These are phyloP conservation scores for Alternaria incomplexa DNA, from an alignment of 2,329 filamentous ascomycete species.

Conservation along the genomic window DNA sequence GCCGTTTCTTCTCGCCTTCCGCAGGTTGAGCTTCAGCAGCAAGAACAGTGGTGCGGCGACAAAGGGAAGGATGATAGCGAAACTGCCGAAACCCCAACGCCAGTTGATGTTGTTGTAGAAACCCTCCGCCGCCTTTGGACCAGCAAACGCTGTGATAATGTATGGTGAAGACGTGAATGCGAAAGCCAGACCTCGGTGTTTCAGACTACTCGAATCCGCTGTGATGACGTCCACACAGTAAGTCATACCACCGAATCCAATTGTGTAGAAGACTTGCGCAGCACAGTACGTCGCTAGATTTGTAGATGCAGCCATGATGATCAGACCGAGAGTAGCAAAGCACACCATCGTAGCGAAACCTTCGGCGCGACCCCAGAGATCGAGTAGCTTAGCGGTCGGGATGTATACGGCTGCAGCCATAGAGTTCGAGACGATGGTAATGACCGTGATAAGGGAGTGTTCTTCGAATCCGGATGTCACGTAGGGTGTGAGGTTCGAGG, in stretches of 20 bases:
- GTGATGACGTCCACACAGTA: slow-evolving; percentile 68
- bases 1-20: slow-evolving; percentile 63
- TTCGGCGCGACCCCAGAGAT: slow-evolving; percentile 49
- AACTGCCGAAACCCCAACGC: slow-evolving; percentile 72
- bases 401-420: slow-evolving; percentile 45
- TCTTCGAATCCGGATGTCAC: slow-evolving; percentile 40
- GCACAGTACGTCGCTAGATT: slow-evolving; percentile 52
- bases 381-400: slow-evolving; percentile 48
- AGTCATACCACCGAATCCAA: slow-evolving; percentile 67
- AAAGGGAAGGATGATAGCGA: slow-evolving; percentile 68
- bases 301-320: slow-evolving; percentile 69
- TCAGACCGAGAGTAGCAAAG: slow-evolving; percentile 51
- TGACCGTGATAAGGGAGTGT: slow-evolving; percentile 36
- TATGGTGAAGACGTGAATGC: slow-evolving; percentile 48
- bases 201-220: slow-evolving; percentile 53
- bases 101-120: slow-evolving; percentile 59
- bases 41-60: slow-evolving; percentile 63
- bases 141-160: slow-evolving; percentile 28
- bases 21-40: slow-evolving; percentile 58
- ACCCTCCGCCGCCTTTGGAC: slow-evolving; percentile 25
- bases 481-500: slow-evolving; percentile 41
- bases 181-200: slow-evolving; percentile 65
- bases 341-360: slow-evolving; percentile 44
- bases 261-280: slow-evolving; percentile 43
- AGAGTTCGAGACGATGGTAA: slow-evolving; percentile 31